Evolutionary conservation across 169 alveolate species (phyloP).

Genomic region (Plasmodium coatneyi): DNA sequence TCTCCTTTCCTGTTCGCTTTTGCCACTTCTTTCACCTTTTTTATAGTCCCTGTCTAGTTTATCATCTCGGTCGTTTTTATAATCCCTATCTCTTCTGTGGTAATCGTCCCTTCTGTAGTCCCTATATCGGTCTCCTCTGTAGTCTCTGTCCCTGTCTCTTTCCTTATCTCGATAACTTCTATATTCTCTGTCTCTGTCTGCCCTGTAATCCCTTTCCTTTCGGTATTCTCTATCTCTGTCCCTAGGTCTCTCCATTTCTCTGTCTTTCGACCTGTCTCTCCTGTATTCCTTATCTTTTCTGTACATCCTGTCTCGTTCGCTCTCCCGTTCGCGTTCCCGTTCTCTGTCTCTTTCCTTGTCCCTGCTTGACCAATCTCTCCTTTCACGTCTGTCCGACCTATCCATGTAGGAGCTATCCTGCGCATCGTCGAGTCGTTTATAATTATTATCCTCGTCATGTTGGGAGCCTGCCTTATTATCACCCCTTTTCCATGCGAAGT

Average conservation of each 20-base stretch:
- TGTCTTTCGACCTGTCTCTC: constrained; percentile 20
- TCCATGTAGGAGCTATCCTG: constrained; percentile 30
- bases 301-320: constrained; percentile 12
- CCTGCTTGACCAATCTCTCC: background rate
- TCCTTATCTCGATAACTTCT: background rate
- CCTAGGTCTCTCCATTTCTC: constrained; percentile 42
- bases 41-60: constrained; percentile 21
- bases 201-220: constrained; percentile 8
- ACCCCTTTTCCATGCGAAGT: constrained; percentile 56
- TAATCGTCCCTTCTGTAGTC: constrained; percentile 19
- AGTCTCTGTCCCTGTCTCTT: constrained; percentile 24
- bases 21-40: constrained; percentile 18
- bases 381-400: constrained; percentile 15
- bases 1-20: constrained; percentile 38
- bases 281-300: background rate
- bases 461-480: constrained; percentile 40
- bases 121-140: constrained; percentile 20
- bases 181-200: background rate
- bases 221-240: constrained; percentile 56
- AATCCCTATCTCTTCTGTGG: constrained; percentile 3
- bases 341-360: constrained; percentile 5
- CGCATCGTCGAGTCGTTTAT: constrained; percentile 29
- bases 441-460: constrained; percentile 22
- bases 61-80: constrained; percentile 18
- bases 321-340: background rate